Conservation (phyloP, 106 monocot species). For the Acorus calamus region DNA sequence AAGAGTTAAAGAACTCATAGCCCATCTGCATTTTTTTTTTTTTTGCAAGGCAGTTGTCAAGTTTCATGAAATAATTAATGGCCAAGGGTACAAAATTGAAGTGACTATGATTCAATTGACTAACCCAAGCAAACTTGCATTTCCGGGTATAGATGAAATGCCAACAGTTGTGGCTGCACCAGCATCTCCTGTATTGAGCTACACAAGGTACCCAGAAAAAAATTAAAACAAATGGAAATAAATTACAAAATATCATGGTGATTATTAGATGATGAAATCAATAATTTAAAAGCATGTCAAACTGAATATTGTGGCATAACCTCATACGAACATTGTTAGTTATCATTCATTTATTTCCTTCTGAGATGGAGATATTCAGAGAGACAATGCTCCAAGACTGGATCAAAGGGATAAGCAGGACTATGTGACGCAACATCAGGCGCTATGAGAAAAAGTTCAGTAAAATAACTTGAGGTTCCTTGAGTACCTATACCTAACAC, state of each 20-base stretch:
- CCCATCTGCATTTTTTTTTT: slow-evolving; percentile 69
- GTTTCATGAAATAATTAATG: no score
- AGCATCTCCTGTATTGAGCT: slow-evolving; percentile 69
- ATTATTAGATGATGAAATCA: not conserved
- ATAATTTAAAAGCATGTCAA: no score
- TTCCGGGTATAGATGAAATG: slow-evolving; percentile 46
- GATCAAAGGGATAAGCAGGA: no score
- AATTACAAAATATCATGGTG: not conserved
- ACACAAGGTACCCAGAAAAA: slow-evolving; percentile 10
- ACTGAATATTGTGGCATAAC: no score
- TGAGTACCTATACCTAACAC: no score
- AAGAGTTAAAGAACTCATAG: slow-evolving; percentile 78
- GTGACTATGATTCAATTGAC: not conserved
- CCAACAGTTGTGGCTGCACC: slow-evolving; percentile 19
- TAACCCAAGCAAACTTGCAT: slow-evolving; percentile 85
- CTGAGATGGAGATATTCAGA: no score
- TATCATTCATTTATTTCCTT: no score
- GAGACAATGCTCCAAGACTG: no score
- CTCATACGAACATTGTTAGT: no score
- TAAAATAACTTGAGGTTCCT: no score
- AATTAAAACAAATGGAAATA: not conserved
- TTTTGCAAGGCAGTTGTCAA: not conserved
- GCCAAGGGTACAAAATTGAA: not conserved
- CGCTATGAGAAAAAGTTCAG: no score
- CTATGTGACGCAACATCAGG: no score